Percentiles rank a stretch among this genome's conserved stretches.
Conservation (phyloP, 1,139 yeast genomes). For the Chernovozyma sophiae-reginae region DNA sequence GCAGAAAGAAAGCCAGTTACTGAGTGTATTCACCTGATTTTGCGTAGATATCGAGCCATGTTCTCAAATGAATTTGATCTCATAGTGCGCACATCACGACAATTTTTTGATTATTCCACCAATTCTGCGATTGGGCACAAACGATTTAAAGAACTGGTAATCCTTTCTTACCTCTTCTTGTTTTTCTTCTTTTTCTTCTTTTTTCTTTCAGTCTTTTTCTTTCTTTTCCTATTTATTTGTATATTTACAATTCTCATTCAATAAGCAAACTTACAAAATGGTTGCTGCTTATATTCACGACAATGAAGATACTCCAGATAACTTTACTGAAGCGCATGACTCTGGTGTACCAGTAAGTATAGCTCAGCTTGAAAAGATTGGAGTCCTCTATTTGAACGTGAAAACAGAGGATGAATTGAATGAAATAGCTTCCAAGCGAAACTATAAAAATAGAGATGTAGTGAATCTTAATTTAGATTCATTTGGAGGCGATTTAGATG, state of each 20-base stretch:
- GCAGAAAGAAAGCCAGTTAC: too few relatives aligned
- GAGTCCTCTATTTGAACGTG: slow-evolving; percentile 64
- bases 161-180: too few relatives aligned
- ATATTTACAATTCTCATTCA: too few relatives aligned
- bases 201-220: background rate
- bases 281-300: slow-evolving; percentile 72
- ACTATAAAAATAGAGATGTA: slow-evolving; percentile 77
- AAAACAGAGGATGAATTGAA: slow-evolving; percentile 57
- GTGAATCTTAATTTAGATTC: slow-evolving; percentile 58
- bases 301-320: slow-evolving; percentile 50
- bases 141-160: background rate
- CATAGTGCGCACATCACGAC: background rate
- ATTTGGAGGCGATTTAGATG: slow-evolving; percentile 59
- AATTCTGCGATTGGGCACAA: background rate
- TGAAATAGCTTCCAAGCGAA: slow-evolving; percentile 60
- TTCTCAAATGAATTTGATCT: too few relatives aligned
- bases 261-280: too few relatives aligned
- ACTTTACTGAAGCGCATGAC: slow-evolving; percentile 71
- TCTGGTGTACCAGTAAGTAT: slow-evolving; percentile 56
- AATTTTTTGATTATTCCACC: background rate
- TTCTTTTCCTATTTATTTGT: too few relatives aligned
- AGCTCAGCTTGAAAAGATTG: slow-evolving; percentile 52
- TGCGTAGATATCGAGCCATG: too few relatives aligned
- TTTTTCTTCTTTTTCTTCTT: background rate
- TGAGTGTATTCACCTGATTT: too few relatives aligned